Base-by-base conservation (phyloP, 2,329 filamentous ascomycete genomes). In the Hypoxylon sp. region DNA sequence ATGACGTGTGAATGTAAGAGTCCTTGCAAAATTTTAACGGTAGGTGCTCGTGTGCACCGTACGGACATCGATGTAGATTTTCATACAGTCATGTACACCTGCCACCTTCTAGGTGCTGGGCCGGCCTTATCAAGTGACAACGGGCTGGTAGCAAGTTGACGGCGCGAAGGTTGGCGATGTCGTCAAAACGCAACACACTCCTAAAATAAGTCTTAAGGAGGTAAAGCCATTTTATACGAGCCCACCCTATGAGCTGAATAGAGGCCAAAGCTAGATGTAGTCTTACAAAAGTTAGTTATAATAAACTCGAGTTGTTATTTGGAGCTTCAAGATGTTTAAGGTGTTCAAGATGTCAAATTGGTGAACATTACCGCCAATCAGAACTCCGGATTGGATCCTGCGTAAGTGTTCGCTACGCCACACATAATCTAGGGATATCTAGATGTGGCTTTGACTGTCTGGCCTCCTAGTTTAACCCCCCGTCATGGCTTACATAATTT, bases 361-460 rank as follows among this genome's bases (percentile, higher is more conserved):
- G 46, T 48, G 48, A 57, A 51, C 19, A 32, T 5, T 45, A 32
- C 23, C 23, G 32, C 60, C 60, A 63, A 63, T 63, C 45, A 36
- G 60, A 13, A 50, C 2, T 55, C 36, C 41, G 21, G 7, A 38
- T 55, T 43, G 41, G 48, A 46, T 58, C 36, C 28, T 34, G 25
- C 34, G 17, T 4, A 11, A 21, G 38, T 50, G 45, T 21, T 14
- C 7, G 30, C 46, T 63, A 45, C 36, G 53, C 60, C 60, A 63
- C 60, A 36, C 19, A 48, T 14, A 25, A 48, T 30, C 2, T 19
- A 36, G 28, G 11, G 13, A n/a, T 49, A n/a, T 48, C 21, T 32
- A 17, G 19, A 10, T 56, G 60, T 62, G 60, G 51, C 59, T 62
- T 62, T 48, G 49, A 17, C 14, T n/a, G 23, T 23, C 5, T 23